These are phyloP conservation scores for Sophora flavescens DNA, from an alignment of 306 rosid genomes.

Conservation along the genomic window DNA sequence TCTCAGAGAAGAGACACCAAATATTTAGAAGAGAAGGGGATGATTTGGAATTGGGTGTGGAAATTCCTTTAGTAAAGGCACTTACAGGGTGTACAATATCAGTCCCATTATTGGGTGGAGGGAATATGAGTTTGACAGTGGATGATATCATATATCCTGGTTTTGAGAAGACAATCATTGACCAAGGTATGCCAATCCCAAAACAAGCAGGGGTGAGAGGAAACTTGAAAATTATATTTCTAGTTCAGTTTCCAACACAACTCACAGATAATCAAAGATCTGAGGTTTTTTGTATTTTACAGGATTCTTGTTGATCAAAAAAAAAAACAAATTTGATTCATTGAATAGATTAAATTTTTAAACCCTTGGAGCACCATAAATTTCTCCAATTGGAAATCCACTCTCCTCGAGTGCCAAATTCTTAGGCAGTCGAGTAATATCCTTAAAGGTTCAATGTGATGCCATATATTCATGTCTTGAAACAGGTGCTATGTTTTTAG, in stretches of 20 bases:
- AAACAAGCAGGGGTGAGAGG: conserved; percentile 66
- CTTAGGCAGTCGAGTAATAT: neutral
- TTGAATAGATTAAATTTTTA: conserved; percentile 9
- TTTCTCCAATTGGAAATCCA: no score
- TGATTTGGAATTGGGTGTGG: conserved; percentile 67
- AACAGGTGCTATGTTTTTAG: neutral
- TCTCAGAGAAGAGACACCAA: conserved; percentile 68
- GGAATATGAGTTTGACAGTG: conserved; percentile 53
- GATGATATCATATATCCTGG: conserved; percentile 70
- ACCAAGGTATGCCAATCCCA: conserved; percentile 77
- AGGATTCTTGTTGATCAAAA: conserved; percentile 42
- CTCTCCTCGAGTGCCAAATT: no score
- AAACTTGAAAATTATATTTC: conserved; percentile 63
- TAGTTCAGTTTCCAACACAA: conserved; percentile 68
- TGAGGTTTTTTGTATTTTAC: conserved; percentile 62
- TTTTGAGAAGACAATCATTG: conserved; percentile 57
- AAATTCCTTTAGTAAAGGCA: conserved; percentile 72
- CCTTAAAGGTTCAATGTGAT: neutral
- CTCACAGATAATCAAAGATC: conserved; percentile 66
- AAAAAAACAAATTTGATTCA: neutral
- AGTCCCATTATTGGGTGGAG: conserved; percentile 77
- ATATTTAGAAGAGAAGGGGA: conserved; percentile 77
- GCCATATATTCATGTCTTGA: neutral
- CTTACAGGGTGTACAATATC: conserved; percentile 70
- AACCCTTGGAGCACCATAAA: conserved; percentile 5